These are phyloP conservation scores for Gossypium australe DNA, from an alignment of 345 rosid genomes.

Conservation along the genomic window DNA sequence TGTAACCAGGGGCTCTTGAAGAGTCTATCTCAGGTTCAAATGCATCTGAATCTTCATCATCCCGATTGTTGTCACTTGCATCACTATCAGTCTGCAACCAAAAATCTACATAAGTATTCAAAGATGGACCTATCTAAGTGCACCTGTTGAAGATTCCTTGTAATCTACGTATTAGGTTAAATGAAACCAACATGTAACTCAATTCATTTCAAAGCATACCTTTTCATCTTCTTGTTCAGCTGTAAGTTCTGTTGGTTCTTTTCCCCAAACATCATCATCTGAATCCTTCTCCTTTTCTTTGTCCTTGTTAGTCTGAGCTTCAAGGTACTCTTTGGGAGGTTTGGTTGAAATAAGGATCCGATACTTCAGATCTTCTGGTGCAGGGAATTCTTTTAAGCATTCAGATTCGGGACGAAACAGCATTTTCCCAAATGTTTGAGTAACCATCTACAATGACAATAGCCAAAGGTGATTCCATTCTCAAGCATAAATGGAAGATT, in stretches of 20 bases:
- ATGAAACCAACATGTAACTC: background rate
- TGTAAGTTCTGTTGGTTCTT: conserved; percentile 39
- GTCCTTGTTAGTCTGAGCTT: conserved; percentile 20
- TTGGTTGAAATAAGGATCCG: conserved; percentile 62
- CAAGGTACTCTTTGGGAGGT: conserved; percentile 44
- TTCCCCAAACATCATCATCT: conserved; percentile 48
- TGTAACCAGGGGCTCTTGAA: conserved; percentile 30
- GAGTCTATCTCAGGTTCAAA: conserved; percentile 18
- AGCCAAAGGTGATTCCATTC: background rate
- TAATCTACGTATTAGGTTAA: background rate
- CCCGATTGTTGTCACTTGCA: conserved; percentile 18
- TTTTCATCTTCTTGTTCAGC: conserved; percentile 35
- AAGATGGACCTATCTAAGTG: background rate
- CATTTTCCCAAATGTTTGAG: conserved; percentile 44
- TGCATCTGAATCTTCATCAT: conserved; percentile 43
- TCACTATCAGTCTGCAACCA: conserved; percentile 18
- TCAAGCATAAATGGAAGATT: background rate
- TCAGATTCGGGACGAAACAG: conserved; percentile 41
- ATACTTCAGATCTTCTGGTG: conserved; percentile 62
- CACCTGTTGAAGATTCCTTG: background rate
- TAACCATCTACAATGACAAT: conserved; percentile 42
- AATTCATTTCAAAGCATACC: conserved; percentile 15
- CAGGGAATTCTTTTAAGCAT: conserved; percentile 50
- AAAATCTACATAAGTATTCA: background rate
- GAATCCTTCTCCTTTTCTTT: conserved; percentile 35